phyloP scores from a whole-genome alignment of 495 filamentous ascomycete genomes.

The Hypoxylon cercidicola region DNA sequence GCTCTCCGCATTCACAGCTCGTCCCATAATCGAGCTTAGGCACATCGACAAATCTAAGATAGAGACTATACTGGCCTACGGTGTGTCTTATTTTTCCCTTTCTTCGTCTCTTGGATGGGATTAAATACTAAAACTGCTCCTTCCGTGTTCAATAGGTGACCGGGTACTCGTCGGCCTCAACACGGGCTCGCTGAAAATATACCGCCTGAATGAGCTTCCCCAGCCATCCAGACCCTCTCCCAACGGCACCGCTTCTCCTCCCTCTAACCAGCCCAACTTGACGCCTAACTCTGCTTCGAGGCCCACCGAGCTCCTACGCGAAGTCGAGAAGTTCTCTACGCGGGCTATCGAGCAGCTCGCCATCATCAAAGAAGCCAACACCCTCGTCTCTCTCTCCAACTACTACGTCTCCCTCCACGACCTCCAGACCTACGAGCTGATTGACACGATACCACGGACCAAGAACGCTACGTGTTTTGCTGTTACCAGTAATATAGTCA shows the following conservation, averaged over 20 bases:
- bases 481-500: slow-evolving; percentile 92
- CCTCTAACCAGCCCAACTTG: slow-evolving; percentile 14
- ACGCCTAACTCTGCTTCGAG: slow-evolving; percentile 52
- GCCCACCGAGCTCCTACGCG: slow-evolving; percentile 85
- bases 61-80: slow-evolving; percentile 91
- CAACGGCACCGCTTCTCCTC: slow-evolving; percentile 28
- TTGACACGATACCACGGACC: slow-evolving; percentile 76
- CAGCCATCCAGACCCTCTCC: slow-evolving; percentile 26
- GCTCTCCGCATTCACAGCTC: slow-evolving; percentile 97
- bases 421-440: slow-evolving; percentile 80
- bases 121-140: slow-evolving; percentile 25
- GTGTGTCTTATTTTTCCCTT: slow-evolving; percentile 52
- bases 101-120: not conserved
- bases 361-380: slow-evolving; percentile 91
- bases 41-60: slow-evolving; percentile 94
- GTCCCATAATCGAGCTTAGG: slow-evolving; percentile 95
- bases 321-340: slow-evolving; percentile 92
- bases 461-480: slow-evolving; percentile 91
- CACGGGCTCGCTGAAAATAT: slow-evolving; percentile 88
- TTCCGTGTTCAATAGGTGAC: slow-evolving; percentile 67
- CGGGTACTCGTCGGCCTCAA: slow-evolving; percentile 90
- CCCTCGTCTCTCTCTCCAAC: slow-evolving; percentile 89
- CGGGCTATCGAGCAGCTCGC: slow-evolving; percentile 91
- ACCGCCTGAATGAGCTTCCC: slow-evolving; percentile 78
- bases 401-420: slow-evolving; percentile 89